A percentile compares a stretch with the other conserved stretches of the same genome.
These are phyloP conservation scores for Blastocystis sp. DNA, from an alignment of 352 stramenopile species.

Conservation along the genomic window DNA sequence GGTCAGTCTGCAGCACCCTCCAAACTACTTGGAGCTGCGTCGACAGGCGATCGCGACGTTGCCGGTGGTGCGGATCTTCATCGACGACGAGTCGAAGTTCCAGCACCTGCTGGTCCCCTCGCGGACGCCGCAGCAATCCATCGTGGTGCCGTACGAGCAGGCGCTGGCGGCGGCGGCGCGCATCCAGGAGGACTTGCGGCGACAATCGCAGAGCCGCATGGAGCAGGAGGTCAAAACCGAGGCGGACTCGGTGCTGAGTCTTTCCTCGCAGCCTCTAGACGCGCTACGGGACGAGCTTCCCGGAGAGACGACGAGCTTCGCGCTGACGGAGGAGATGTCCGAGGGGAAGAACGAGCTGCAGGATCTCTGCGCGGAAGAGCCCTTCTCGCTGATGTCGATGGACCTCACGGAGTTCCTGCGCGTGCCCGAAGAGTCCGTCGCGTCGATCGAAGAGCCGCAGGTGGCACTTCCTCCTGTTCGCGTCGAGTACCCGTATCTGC, in stretches of 20 bases:
- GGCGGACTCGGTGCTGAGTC: background rate
- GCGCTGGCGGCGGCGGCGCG: background rate
- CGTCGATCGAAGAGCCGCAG: background rate
- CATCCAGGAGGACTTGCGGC: background rate
- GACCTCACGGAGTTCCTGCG: background rate
- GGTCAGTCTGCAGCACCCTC: background rate
- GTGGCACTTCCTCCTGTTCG: background rate
- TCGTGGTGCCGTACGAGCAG: constrained; percentile 1
- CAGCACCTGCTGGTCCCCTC: background rate
- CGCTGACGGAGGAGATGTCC: background rate
- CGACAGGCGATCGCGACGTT: background rate
- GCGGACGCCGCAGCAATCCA: background rate
- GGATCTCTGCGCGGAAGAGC: background rate
- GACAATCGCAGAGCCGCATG: background rate
- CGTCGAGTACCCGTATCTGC: background rate
- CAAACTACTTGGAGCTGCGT: background rate
- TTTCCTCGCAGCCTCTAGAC: background rate
- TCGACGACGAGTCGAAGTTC: constrained; percentile 11
- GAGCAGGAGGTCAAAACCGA: background rate
- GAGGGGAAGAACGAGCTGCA: background rate
- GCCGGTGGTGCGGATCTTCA: background rate
- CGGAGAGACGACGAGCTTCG: background rate
- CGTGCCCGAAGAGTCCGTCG: background rate
- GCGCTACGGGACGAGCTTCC: background rate
- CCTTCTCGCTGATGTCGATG: background rate